phyloP scores from a whole-genome alignment of 495 filamentous ascomycete genomes.

The Tuber magnatum region DNA sequence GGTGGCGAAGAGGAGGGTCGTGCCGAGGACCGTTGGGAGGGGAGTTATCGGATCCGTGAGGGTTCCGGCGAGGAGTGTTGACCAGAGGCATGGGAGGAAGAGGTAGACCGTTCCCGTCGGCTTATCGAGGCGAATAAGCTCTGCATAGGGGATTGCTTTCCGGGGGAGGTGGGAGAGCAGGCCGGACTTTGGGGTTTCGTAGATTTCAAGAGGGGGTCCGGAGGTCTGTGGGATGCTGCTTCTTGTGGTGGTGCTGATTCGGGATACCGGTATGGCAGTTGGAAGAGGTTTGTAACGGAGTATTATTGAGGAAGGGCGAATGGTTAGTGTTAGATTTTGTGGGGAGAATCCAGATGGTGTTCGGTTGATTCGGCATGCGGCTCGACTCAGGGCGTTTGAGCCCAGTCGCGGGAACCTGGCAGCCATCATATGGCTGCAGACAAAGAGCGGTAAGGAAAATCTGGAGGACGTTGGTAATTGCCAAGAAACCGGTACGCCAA shows the following conservation, averaged over 20 bases:
- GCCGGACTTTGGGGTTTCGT: constrained; percentile 64
- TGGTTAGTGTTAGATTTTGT: background rate
- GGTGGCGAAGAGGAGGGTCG: constrained; percentile 68
- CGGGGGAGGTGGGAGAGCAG: constrained; percentile 67
- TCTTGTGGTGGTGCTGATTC: constrained; percentile 10
- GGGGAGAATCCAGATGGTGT: background rate
- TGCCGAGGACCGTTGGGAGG: constrained; percentile 54
- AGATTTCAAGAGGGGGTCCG: constrained; percentile 42
- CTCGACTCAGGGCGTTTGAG: background rate
- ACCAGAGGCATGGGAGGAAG: constrained; percentile 90
- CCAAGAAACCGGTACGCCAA: background rate
- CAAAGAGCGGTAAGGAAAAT: background rate
- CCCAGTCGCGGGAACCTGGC: background rate
- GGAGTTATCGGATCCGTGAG: constrained; percentile 54
- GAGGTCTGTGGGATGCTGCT: constrained; percentile 31
- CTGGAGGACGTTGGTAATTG: background rate
- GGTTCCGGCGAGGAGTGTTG: constrained; percentile 60
- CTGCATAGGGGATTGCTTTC: constrained; percentile 84
- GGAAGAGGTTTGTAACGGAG: constrained; percentile 12
- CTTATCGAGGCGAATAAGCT: constrained; percentile 87
- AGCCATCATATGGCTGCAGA: background rate
- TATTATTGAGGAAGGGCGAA: constrained; percentile 12
- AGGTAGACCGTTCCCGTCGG: constrained; percentile 92
- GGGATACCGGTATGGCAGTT: constrained; percentile 3
- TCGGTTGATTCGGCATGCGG: background rate